Conservation (phyloP, 805 yeast species). For the Saccharomycopsis oosterbeekiorum region DNA sequence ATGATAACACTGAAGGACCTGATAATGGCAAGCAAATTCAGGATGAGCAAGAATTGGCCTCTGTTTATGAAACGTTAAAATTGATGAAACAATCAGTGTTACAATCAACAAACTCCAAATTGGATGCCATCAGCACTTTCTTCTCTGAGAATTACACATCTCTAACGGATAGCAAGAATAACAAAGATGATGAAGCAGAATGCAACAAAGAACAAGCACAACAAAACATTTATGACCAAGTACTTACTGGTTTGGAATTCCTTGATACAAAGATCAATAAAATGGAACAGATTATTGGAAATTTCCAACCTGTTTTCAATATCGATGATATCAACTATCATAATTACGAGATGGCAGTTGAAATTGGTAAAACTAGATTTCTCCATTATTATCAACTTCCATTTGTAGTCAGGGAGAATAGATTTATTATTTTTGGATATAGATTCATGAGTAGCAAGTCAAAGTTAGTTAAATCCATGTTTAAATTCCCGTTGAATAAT, state of each 20-base stretch:
- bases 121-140: conserved; percentile 11
- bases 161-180: conserved; percentile 1
- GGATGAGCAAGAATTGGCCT: conserved; percentile 8
- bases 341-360: conserved; percentile 38
- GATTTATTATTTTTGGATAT: conserved; percentile 76
- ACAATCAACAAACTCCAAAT: conserved; percentile 9
- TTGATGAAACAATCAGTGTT: conserved; percentile 13
- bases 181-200: not conserved
- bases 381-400: conserved; percentile 84
- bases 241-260: conserved; percentile 9
- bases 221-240: conserved; percentile 7
- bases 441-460: conserved; percentile 61
- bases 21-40: not conserved
- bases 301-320: conserved; percentile 14
- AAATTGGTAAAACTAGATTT: conserved; percentile 35
- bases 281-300: conserved; percentile 15
- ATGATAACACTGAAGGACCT: not conserved
- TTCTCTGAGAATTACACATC: conserved; percentile 14
- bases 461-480: conserved; percentile 51
- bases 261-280: conserved; percentile 12
- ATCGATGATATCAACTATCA: conserved; percentile 27
- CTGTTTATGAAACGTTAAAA: conserved; percentile 13
- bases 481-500: conserved; percentile 53
- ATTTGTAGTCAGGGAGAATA: conserved; percentile 86
- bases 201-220: not conserved